Evolutionary conservation across 2,329 filamentous ascomycete species (phyloP).

Genomic region (Drechmeria coniospora): DNA sequence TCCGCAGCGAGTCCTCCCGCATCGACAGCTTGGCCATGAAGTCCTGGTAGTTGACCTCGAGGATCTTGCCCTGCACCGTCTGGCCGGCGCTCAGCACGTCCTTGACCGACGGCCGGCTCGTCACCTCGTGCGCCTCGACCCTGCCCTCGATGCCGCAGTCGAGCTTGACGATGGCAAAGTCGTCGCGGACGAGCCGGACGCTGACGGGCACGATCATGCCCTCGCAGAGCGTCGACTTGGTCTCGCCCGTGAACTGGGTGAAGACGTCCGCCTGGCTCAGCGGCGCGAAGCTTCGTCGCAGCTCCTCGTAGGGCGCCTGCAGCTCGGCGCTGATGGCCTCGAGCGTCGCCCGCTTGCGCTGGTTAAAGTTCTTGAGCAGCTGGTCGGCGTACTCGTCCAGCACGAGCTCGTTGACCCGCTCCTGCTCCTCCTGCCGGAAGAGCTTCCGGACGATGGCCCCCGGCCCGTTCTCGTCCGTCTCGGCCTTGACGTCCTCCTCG

Average conservation of each 20-base stretch:
- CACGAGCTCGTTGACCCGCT: constrained; percentile 90
- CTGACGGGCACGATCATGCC: constrained; percentile 89
- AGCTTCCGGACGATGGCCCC: constrained; percentile 87
- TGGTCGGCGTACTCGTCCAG: constrained; percentile 96
- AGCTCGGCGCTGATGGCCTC: constrained; percentile 93
- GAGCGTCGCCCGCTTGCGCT: constrained; percentile 86
- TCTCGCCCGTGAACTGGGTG: constrained; percentile 94
- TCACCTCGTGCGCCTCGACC: constrained; percentile 69
- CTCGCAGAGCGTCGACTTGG: constrained; percentile 62
- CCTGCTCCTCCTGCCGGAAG: constrained; percentile 86
- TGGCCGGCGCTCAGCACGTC: constrained; percentile 66
- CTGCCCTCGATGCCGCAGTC: constrained; percentile 90
- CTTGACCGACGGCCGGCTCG: constrained; percentile 53
- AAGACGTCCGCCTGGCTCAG: constrained; percentile 70
- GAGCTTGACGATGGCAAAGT: constrained; percentile 84
- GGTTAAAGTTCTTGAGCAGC: constrained; percentile 80
- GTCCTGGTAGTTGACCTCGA: constrained; percentile 74
- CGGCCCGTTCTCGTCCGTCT: constrained; percentile 77
- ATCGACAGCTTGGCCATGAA: constrained; percentile 75
- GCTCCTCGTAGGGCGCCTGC: constrained; percentile 83
- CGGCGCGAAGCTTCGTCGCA: constrained; percentile 63
- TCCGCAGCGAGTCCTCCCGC: constrained; percentile 63
- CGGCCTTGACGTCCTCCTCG: constrained; percentile 93
- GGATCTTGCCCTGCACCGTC: constrained; percentile 74
- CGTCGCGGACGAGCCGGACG: constrained; percentile 75